Conservation (phyloP, 371 early-diverging fungal species). For the Globomyces sp. region DNA sequence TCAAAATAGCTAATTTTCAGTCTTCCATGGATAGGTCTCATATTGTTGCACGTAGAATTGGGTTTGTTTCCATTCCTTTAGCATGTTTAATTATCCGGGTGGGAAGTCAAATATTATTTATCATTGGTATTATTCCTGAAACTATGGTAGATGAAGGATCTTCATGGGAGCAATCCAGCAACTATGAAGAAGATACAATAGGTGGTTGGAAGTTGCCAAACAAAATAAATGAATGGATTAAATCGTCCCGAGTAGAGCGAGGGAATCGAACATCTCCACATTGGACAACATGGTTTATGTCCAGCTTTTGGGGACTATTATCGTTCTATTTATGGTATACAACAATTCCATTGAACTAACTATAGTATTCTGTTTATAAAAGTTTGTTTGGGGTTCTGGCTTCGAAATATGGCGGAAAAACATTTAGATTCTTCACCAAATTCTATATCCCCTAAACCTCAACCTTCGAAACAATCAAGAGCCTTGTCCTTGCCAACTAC, state of each 20-base stretch:
- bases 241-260: not conserved
- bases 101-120: slow-evolving; percentile 66
- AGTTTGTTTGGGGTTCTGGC: slow-evolving; percentile 6
- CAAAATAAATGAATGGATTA: slow-evolving; percentile 9
- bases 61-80: slow-evolving; percentile 86
- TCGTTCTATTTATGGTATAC: slow-evolving; percentile 14
- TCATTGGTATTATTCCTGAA: slow-evolving; percentile 44
- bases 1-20: not conserved
- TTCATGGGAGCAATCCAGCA: slow-evolving; percentile 5
- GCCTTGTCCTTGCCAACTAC: not conserved
- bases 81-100: slow-evolving; percentile 84
- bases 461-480: not conserved
- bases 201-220: slow-evolving; percentile 15
- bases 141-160: slow-evolving; percentile 30
- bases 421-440: not conserved
- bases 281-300: not conserved
- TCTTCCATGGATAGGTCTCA: slow-evolving; percentile 74
- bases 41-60: slow-evolving; percentile 85
- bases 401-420: slow-evolving; percentile 8
- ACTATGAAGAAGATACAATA: not conserved
- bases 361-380: slow-evolving; percentile 15
- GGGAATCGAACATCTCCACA: not conserved
- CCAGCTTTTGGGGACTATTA: not conserved
- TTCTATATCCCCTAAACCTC: no score
- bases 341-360: not conserved